Evolutionary conservation across 2,329 filamentous ascomycete genomes (phyloP), one percentile per base, ranked within the genome.

Genomic region (Cladosporium austrohemisphaericum): DNA sequence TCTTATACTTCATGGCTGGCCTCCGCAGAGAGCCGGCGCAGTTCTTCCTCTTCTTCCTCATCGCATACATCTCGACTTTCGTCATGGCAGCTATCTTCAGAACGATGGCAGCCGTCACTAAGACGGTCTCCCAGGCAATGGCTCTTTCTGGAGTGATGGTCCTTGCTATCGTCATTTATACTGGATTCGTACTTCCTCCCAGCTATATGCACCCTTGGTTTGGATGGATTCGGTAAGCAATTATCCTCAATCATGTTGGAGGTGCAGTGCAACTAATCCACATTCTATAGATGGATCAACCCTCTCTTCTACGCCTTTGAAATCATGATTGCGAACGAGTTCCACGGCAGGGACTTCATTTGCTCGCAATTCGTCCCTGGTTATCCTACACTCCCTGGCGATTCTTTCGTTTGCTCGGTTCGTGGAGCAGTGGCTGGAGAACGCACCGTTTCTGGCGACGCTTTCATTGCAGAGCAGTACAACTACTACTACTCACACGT

Each of bases 91-190:
- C 76, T 0, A 70, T 84, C 20, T 84, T 83, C 59, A 72, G 82
- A 10, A 77, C 76, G 9, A 71, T 85, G 18, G 86, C 60, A 86
- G 67, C 16, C 80, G 69, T 19, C 88, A 77, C 40, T 89, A 68
- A 59, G 89, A 90, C 0, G 85, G 86, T 36, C 85, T 73, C 10
- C 88, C 74, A 82, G 31, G 84, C 85, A 2, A 79, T 86, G 68
- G 71, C 75, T 2, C 69, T 78, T 28, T 73, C 76, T 6, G 75
- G 76, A 44, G 68, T 80, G 2, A 61, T 80, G 26, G 72, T 80
- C 2, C 60, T 80, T 2, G 74, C 71, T 1, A 74, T 85, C 8
- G 73, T 86, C 36, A 80, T 88, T 19, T 87, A 82, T 58, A 85
- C 83, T 0, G 14, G 78, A 81, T 57, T 56, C 7, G 55, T 58